Evolutionary conservation across 345 rosid genomes (phyloP), one percentile per base, ranked within the genome.

Genomic region (Linum trigynum): DNA sequence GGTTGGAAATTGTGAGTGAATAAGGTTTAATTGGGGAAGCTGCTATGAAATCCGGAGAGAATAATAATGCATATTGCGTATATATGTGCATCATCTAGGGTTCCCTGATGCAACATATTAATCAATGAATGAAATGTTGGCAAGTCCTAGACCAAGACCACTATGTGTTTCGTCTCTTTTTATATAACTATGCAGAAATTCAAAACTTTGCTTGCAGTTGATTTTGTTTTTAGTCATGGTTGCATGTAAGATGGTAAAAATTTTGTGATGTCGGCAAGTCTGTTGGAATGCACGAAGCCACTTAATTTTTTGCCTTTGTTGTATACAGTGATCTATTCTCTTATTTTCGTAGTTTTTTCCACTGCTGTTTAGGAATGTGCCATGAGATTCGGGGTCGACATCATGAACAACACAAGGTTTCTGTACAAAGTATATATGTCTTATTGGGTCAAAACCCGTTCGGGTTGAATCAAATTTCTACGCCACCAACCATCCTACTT

Each of bases 321-420:
- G 36, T 40, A 69, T 64, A 41, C 39, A 62, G 7, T 36, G 40
- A 50, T 65, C 36, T 39, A 12, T 32, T 69, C 66, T 61, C n/a
- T 57, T 36, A 9, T 55, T 23, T 16, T 17, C 50, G 5, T 16
- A 50, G 5, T 42, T 32, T 8, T 57, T 12, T 60, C 17, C 61
- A 38, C 61, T 72, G 57, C 68, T 42, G 71, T 74, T 67, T 82
- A 94, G 99, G 97, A 72, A 85, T 86, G 81, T 88, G 95, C 77
- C 78, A 77, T 64, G 79, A 67, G 58, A 60, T 61, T 63, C 74
- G 58, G 71, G 87, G 74, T 73, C 80, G 69, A 70, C 72, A 76
- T 73, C 92, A 88, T 77, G 81, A 78, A 70, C 77, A 78, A 55
- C 97, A 92, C 71, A 79, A 82, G 66, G 81, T 78, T 66, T 67